Base-by-base conservation (phyloP, 441 rosid species). In the Geranium incanum region DNA sequence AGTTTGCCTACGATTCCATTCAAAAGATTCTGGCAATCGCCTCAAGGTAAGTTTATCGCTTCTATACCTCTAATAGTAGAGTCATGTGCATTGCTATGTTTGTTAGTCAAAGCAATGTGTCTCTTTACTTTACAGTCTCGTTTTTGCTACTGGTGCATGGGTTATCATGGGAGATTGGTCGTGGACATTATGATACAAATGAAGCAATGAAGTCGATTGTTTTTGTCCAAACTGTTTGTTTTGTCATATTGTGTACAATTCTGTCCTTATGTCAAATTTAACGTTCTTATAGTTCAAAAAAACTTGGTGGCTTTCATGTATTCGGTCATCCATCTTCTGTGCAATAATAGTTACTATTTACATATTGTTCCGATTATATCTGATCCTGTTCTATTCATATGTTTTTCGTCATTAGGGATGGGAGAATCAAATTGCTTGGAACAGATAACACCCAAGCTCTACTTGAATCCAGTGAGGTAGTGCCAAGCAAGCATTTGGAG, bases 391-490 rank as follows among this genome's bases (percentile, higher is more conserved):
- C 33, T 36, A 12, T 63, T 37, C 12, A n/a, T 67, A 36, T 2
- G 18, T 52, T 37, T 19, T 13, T 43, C 16, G 39, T 9, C 18
- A 52, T 9, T 75, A 94, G 99, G 78, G 90, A 94, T 82, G 99
- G 97, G 68, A 84, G 91, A 81, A 86, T 94, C 76, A 94, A 90
- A 74, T 75, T 92, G 70, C 86, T 84, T 71, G 99, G 97, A 67
- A 86, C 80, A 78, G 87, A 87, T 73, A 88, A 88, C 74, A 74
- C 91, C 75, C 97, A 94, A 77, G 78, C 78, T 75, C 65, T 88
- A 72, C 90, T 92, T 66, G 86, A 81, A 55, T 92, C 94, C 18
- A 85, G 80, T 52, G 95, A 90, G 72, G 74, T 77, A 19, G 85
- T 80, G 5, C 77, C 87, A 70, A 87, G 90, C 95, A 92, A 81